A percentile compares a stretch with the other conserved stretches of the same genome.
These are phyloP conservation scores for Oryza glaberrima DNA, from an alignment of 176 grass and related monocot species.

Conservation along the genomic window DNA sequence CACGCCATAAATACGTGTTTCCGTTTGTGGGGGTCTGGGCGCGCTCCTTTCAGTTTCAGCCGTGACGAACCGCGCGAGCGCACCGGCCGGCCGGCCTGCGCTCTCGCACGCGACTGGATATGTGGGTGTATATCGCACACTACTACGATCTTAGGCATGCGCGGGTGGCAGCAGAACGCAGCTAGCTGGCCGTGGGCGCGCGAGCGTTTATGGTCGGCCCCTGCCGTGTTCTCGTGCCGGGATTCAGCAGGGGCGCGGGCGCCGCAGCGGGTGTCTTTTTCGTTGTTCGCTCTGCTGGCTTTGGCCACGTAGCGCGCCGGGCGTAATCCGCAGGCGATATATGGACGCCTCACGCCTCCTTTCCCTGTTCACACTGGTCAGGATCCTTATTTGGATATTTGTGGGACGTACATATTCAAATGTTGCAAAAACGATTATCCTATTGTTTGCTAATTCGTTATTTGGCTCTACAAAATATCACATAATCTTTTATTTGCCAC, in stretches of 20 bases:
- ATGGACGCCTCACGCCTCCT: no score
- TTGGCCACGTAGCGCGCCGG: background rate
- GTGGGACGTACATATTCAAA: background rate
- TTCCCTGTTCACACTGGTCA: no score
- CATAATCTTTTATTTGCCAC: no score
- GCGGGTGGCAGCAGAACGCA: background rate
- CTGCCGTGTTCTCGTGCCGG: constrained; percentile 26
- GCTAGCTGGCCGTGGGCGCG: background rate
- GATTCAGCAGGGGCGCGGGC: constrained; percentile 42
- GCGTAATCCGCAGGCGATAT: constrained; percentile 13
- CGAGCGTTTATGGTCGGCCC: constrained; percentile 29
- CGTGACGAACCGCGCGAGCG: background rate
- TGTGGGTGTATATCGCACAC: background rate
- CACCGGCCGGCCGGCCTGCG: background rate
- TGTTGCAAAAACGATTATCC: background rate
- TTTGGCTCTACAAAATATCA: background rate
- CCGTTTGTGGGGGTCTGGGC: constrained; percentile 20
- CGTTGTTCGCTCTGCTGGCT: background rate
- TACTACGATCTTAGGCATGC: constrained; percentile 33
- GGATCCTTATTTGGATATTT: background rate
- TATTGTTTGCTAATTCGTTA: background rate
- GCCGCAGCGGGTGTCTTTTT: constrained; percentile 21
- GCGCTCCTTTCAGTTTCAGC: constrained; percentile 21
- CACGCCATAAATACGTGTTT: constrained; percentile 27
- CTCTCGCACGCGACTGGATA: background rate